These are phyloP conservation scores for Apiospora kogelbergensis DNA, from an alignment of 2,329 filamentous ascomycete genomes.

Conservation along the genomic window DNA sequence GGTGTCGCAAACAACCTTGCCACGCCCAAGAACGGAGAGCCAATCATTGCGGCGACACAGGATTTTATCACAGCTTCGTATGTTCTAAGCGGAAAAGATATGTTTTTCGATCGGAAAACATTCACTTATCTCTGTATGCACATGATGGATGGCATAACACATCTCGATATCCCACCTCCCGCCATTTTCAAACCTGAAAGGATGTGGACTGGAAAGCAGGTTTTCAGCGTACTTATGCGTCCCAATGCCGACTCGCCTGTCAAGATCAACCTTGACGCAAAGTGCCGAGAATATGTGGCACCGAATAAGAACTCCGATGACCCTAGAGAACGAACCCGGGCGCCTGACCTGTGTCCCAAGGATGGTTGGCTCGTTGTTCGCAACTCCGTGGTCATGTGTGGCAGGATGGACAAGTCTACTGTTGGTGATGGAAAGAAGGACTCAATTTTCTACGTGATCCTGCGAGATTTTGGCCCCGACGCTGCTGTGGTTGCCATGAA, in stretches of 20 bases:
- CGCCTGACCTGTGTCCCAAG: conserved; percentile 75
- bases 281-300: conserved; percentile 72
- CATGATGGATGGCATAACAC: conserved; percentile 81
- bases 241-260: conserved; percentile 84
- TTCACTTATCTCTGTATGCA: conserved; percentile 91
- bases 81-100: conserved; percentile 86
- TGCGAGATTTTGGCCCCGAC: conserved; percentile 90
- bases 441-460: conserved; percentile 94
- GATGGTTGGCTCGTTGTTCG: conserved; percentile 91
- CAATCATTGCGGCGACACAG: conserved; percentile 97
- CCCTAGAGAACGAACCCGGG: conserved; percentile 41
- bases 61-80: conserved; percentile 98
- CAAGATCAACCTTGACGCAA: conserved; percentile 87
- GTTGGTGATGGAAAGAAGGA: conserved; percentile 98
- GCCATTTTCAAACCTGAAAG: conserved; percentile 81
- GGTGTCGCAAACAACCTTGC: conserved; percentile 95
- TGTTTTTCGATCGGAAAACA: conserved; percentile 84
- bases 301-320: conserved; percentile 53
- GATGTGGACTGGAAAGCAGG: conserved; percentile 95
- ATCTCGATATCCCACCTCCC: conserved; percentile 83
- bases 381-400: conserved; percentile 97
- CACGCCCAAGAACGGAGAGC: conserved; percentile 96
- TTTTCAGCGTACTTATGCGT: conserved; percentile 88
- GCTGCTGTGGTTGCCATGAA: conserved; percentile 92
- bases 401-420: conserved; percentile 95